Evolutionary conservation across 2,329 filamentous ascomycete genomes (phyloP), one percentile per base, ranked within the genome.

Genomic region (Sordariomycetes sp.): DNA sequence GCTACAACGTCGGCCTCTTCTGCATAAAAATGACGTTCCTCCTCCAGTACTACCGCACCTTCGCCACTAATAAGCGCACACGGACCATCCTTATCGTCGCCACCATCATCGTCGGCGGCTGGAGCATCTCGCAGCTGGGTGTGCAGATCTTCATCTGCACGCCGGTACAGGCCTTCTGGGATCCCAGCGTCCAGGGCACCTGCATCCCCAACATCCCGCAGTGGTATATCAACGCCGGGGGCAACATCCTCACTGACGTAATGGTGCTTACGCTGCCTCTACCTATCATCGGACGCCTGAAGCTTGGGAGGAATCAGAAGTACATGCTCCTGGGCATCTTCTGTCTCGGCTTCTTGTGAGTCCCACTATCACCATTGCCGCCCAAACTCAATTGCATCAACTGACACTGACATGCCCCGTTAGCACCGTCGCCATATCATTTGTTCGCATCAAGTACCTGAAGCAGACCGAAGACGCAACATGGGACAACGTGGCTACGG

Each of bases 1-100:
- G 66, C n/a, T 73, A 72, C 61, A 68, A 68, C 53, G 53, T 62
- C 8, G 61, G 63, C 25, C 62, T 73, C 2, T 54, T 64, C 40
- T 60, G 64, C 25, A 65, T 70, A 59, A 74, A 73, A 58, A 64
- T 69, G 55, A 69, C 70, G 0, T 70, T 74, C 46, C 63, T 73
- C 32, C 60, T 71, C 8, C 71, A 73, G 59, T 74, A 73, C 63
- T 69, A 69, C 48, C 69, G 71, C 24, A 64, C 72, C 11, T 68
- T 67, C 37, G 62, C 61, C 43, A 51, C 43, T 5, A 50, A 50
- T 20, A 35, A 48, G 37, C 25, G 46, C 22, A 43, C 24, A 12
- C 59, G 60, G 7, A 57, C 53, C 25, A 63, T 68, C 53, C 56
- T 60, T 4, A 54, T 60, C 25, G 55, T 61, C 35, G 57, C 55